Evolutionary conservation across 495 filamentous ascomycete genomes (phyloP).

Genomic region (Penicillium ochrochloron): DNA sequence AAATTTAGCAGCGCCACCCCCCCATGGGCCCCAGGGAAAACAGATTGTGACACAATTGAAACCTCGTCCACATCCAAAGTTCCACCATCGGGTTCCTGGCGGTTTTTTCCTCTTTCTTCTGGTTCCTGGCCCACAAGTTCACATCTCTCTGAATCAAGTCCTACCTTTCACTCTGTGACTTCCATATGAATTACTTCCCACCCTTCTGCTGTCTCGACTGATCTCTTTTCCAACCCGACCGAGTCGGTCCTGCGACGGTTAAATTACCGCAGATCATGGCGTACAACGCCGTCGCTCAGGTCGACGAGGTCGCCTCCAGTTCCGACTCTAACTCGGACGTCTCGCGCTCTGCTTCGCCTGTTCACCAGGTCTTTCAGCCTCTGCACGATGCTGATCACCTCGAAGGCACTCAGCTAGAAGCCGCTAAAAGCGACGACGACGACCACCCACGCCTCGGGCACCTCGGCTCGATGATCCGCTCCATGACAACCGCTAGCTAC

Average conservation of each 20-base stretch:
- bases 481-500: constrained; percentile 49
- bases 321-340: constrained; percentile 43
- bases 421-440: constrained; percentile 32
- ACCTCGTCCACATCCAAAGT: constrained; percentile 10
- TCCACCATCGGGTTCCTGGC: constrained; percentile 7
- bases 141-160: not conserved
- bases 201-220: not conserved
- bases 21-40: not conserved
- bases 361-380: constrained; percentile 31
- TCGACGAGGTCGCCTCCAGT: constrained; percentile 47
- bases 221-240: constrained; percentile 14
- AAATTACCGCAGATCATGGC: constrained; percentile 40
- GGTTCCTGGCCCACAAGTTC: constrained; percentile 1
- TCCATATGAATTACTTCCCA: constrained; percentile 2
- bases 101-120: not conserved
- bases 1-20: constrained; percentile 11
- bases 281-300: constrained; percentile 53
- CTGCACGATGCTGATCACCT: constrained; percentile 36
- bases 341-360: constrained; percentile 39
- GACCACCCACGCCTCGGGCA: constrained; percentile 30
- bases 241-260: constrained; percentile 14
- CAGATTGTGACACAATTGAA: not conserved
- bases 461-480: constrained; percentile 48
- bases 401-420: constrained; percentile 29
- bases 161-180: not conserved